Evolutionary conservation across 805 yeast species (phyloP), one percentile per base, ranked within the genome.

Genomic region (Ogataea ganodermae): DNA sequence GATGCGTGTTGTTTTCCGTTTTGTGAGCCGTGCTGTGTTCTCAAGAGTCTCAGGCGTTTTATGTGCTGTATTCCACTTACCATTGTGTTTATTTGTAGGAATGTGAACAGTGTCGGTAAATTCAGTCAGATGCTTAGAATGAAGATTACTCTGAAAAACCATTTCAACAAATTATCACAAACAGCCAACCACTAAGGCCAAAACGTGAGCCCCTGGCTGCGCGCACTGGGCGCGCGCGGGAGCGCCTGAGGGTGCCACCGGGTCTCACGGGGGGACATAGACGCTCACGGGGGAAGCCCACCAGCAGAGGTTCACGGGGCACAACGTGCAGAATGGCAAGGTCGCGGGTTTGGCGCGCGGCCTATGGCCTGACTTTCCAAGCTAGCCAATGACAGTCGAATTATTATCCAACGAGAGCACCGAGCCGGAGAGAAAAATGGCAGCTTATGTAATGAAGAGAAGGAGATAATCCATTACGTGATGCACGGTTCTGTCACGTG

Each of bases 401-500:
- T 35, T 44, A 52, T 47, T 49, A 46, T 39, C 47, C 14, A 42
- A 14, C 10, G 14, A 12, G 16, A 5, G 14, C 10, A 21, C 16
- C 22, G 26, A 20, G 13, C 39, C 8, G 28, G 22, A 10, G 3
- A 14, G 14, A 21, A 14, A 27, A 24, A 30, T 28, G 21, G 10
- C 31, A 32, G 36, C 21, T 42, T 32, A 42, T 13, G 35, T 32
- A 32, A 42, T 4, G 9, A 2, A 6, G 8, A 13, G n/a, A 13
- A 30, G 7, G 14, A 8, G 16, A 13, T 40, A 30, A n/a, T 13
- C 16, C 13, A 20, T 40, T 20, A 40, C 27, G 27, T 40, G 22
- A 23, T 18, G 20, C n/a, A n/a, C n/a, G n/a, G n/a, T n/a, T n/a
- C n/a, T n/a, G n/a, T 45, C 54, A 50, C 51, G 54, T 50, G 54